A percentile compares a stretch with the other conserved stretches of the same genome.
Evolutionary conservation across 2,329 filamentous ascomycete genomes (phyloP).

Genomic region (Hirsutella minnesotensis): DNA sequence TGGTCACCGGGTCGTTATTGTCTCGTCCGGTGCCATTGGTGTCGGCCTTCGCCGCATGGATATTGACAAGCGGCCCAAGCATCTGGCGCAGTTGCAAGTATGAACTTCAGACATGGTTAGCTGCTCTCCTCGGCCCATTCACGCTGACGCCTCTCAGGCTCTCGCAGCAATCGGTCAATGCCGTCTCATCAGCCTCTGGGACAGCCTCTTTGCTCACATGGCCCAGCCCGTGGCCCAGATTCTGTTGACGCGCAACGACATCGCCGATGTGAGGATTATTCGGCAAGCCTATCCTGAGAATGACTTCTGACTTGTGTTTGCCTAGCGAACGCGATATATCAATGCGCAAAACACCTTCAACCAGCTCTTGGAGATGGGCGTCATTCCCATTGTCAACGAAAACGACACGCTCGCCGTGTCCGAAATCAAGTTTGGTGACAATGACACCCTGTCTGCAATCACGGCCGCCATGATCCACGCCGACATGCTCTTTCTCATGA

Average conservation of each 20-base stretch:
- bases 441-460: constrained; percentile 93
- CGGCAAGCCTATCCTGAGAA: background rate
- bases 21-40: constrained; percentile 93
- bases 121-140: background rate
- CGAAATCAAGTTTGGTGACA: constrained; percentile 99
- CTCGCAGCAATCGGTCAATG: constrained; percentile 94
- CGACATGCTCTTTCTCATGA: constrained; percentile 96
- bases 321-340: constrained; percentile 74
- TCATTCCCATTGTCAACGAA: constrained; percentile 97
- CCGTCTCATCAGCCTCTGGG: constrained; percentile 89
- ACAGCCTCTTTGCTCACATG: constrained; percentile 78
- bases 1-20: constrained; percentile 89
- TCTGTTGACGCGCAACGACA: constrained; percentile 86
- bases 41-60: constrained; percentile 88
- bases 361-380: constrained; percentile 84
- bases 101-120: background rate
- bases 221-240: constrained; percentile 90
- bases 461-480: constrained; percentile 96
- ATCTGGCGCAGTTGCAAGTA: constrained; percentile 77
- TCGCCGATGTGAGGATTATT: constrained; percentile 71
- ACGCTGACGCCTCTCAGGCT: constrained; percentile 36
- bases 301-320: background rate
- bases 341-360: constrained; percentile 94
- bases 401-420: constrained; percentile 95
- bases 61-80: constrained; percentile 74